phyloP scores from a whole-genome alignment of 768 basidiomycete genomes.

The Leucocoprinus leucothites region DNA sequence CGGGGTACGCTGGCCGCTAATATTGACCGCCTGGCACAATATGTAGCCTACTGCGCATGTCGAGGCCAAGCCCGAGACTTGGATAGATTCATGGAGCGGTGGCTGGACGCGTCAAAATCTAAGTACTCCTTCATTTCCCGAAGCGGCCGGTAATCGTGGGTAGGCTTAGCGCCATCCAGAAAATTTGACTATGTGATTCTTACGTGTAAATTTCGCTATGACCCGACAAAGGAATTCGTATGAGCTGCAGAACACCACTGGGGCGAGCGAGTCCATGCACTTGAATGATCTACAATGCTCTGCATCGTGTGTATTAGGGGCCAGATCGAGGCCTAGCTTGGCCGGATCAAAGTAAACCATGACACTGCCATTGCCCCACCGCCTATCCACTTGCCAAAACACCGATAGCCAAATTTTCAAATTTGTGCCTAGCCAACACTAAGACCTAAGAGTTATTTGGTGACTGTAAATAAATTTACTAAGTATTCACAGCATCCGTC shows the following conservation, averaged over 20 bases:
- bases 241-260: too few species aligned
- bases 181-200: neutral
- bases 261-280: too few species aligned
- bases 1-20: neutral
- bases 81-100: too few species aligned
- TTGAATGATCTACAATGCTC: too few species aligned
- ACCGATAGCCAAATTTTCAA: too few species aligned
- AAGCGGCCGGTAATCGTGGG: neutral
- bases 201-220: neutral
- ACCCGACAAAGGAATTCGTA: neutral
- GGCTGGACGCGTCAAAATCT: neutral
- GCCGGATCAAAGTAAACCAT: too few species aligned
- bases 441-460: too few species aligned
- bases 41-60: neutral
- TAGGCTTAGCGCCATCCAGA: neutral
- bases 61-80: too few species aligned
- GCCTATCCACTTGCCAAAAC: too few species aligned
- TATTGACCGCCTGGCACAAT: neutral
- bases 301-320: too few species aligned
- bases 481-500: conserved; percentile 1
- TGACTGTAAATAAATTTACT: neutral
- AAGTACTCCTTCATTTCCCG: neutral
- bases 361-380: neutral
- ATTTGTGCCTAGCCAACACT: too few species aligned
- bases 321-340: too few species aligned